A percentile compares a stretch with the other conserved stretches of the same genome.
These are phyloP conservation scores for Catharanthus roseus DNA, from an alignment of 257 asterid species.

Conservation along the genomic window DNA sequence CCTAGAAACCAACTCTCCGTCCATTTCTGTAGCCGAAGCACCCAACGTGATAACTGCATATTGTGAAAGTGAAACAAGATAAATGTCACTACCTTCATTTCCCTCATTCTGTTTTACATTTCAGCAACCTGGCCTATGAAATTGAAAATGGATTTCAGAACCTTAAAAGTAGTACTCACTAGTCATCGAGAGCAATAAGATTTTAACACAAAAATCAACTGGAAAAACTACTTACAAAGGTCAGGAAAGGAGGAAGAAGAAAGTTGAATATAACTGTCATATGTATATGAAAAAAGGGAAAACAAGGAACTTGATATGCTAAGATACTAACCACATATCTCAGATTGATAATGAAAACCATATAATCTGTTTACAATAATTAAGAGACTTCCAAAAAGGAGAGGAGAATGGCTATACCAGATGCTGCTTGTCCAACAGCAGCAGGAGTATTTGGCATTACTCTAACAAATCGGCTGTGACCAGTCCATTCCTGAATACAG, in stretches of 20 bases:
- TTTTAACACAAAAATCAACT: slow-evolving; percentile 1
- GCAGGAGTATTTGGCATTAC: slow-evolving; percentile 98
- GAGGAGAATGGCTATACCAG: slow-evolving; percentile 41
- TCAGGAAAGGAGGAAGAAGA: not conserved
- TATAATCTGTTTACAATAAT: not conserved
- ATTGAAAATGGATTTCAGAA: not conserved
- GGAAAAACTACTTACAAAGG: not conserved
- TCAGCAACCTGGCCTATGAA: slow-evolving; percentile 2
- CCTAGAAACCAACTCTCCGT: slow-evolving; percentile 58
- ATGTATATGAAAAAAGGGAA: not conserved
- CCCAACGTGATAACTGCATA: slow-evolving; percentile 68
- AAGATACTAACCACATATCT: not conserved
- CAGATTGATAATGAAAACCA: not conserved
- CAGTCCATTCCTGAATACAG: slow-evolving; percentile 73
- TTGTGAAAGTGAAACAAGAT: slow-evolving; percentile 14
- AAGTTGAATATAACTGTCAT: not conserved
- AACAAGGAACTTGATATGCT: not conserved
- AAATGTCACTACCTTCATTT: not conserved
- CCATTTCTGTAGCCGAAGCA: slow-evolving; percentile 60
- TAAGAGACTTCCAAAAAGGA: not conserved
- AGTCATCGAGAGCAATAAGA: not conserved
- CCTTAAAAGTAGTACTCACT: not conserved
- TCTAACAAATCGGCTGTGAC: slow-evolving; percentile 66
- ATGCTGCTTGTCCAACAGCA: slow-evolving; percentile 84
- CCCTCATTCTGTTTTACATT: not conserved